Percentiles rank a stretch among this genome's conserved stretches.
Evolutionary conservation across 139 green algal genomes (phyloP).

Genomic region (Chlorella ohadii): DNA sequence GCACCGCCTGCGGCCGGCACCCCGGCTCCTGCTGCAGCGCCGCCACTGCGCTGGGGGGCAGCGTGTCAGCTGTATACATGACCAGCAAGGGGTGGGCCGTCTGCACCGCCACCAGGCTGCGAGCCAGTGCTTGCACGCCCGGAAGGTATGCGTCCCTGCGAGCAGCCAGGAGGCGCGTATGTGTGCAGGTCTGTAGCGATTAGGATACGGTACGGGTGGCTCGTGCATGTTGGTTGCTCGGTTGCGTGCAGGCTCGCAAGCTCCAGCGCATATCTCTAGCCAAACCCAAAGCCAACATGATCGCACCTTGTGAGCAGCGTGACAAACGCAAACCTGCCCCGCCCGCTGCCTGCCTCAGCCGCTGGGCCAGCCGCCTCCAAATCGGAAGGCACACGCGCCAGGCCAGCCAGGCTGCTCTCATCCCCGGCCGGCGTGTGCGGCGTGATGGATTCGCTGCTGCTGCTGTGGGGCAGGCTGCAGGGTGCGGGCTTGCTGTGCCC

Average conservation of each 20-base stretch:
- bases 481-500: too few species aligned
- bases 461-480: not conserved
- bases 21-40: conserved; percentile 5
- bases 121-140: conserved; percentile 1
- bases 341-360: too few species aligned
- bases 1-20: not conserved
- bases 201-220: too few species aligned
- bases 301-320: conserved; percentile 28
- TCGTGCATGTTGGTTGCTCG: not conserved
- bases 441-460: not conserved
- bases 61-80: conserved; percentile 19
- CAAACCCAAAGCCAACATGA: too few species aligned
- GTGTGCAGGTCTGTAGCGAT: too few species aligned
- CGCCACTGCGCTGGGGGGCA: not conserved
- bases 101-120: conserved; percentile 12
- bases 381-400: too few species aligned
- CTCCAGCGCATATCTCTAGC: too few species aligned
- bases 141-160: conserved; percentile 21
- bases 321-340: conserved; percentile 6
- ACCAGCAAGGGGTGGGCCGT: conserved; percentile 8
- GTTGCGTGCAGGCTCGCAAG: too few species aligned
- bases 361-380: too few species aligned
- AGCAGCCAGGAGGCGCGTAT: too few species aligned
- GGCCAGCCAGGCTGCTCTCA: not conserved
- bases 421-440: not conserved